phyloP scores from a whole-genome alignment of 768 basidiomycete species.

The Auricularia heimuer region DNA sequence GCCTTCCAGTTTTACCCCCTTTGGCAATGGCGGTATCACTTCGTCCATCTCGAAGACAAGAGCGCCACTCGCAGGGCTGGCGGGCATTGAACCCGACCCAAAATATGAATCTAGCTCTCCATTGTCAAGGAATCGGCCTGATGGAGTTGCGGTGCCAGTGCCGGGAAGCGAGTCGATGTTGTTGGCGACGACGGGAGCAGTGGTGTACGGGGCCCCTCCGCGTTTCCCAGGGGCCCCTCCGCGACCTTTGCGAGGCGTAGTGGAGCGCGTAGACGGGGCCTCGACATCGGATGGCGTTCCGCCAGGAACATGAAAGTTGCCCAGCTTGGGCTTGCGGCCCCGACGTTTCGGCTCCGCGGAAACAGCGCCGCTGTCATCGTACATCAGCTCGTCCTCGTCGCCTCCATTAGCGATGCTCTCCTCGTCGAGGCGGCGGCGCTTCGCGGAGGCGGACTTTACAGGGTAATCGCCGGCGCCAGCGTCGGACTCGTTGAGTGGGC shows the following conservation, averaged over 20 bases:
- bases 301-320: background rate
- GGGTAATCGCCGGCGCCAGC: background rate
- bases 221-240: background rate
- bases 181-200: conserved; percentile 17
- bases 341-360: background rate
- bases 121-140: conserved; percentile 35
- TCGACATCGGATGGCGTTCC: background rate
- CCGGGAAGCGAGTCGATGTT: conserved; percentile 33
- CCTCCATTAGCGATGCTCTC: background rate
- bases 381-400: conserved; percentile 6
- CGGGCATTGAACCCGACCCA: conserved; percentile 38
- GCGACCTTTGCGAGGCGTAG: background rate
- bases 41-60: conserved; percentile 69
- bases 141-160: conserved; percentile 61
- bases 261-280: background rate
- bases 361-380: conserved; percentile 2
- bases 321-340: background rate
- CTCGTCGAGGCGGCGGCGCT: conserved; percentile 10
- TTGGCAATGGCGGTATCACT: conserved; percentile 56
- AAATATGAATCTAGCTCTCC: conserved; percentile 2
- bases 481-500: background rate
- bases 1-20: conserved; percentile 70
- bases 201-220: background rate
- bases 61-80: conserved; percentile 39
- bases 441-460: background rate